These are phyloP conservation scores for Leccinum uliginosum DNA, from an alignment of 768 basidiomycete genomes.

Conservation along the genomic window DNA sequence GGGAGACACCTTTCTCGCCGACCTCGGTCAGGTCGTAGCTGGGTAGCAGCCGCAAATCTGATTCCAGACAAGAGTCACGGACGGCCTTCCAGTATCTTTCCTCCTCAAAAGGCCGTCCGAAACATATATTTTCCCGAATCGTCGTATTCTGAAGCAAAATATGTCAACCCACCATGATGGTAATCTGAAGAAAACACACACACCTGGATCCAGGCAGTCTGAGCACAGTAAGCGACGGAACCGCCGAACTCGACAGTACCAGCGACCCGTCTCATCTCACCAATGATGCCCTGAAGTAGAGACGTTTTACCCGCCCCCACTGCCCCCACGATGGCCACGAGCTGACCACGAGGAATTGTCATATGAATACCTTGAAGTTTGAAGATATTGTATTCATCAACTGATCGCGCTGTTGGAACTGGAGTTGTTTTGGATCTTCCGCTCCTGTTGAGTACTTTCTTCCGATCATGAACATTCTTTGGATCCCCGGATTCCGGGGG, in stretches of 20 bases:
- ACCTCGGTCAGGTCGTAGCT: neutral
- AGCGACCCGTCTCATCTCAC: conserved; percentile 73
- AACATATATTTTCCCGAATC: conserved; percentile 84
- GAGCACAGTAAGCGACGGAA: conserved; percentile 76
- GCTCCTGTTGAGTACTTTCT: conserved; percentile 39
- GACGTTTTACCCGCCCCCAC: conserved; percentile 56
- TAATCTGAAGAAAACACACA: neutral
- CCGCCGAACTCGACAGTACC: conserved; percentile 74
- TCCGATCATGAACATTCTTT: conserved; percentile 80
- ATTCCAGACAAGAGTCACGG: conserved; percentile 70
- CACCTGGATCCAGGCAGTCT: conserved; percentile 88
- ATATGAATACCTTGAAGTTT: conserved; percentile 61
- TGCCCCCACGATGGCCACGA: conserved; percentile 82
- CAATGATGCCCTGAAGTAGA: conserved; percentile 68
- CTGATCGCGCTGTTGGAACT: conserved; percentile 28
- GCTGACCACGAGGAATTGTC: conserved; percentile 66
- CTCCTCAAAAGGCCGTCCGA: conserved; percentile 79
- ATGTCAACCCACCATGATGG: neutral
- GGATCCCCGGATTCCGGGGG: conserved; percentile 47
- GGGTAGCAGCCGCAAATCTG: conserved; percentile 60
- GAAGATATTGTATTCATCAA: conserved; percentile 45
- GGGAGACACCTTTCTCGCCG: conserved; percentile 69
- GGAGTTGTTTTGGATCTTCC: conserved; percentile 12
- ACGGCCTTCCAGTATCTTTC: conserved; percentile 80
- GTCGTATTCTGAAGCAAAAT: conserved; percentile 58